Base-by-base conservation (phyloP, 345 rosid genomes). In the Salix udensis region DNA sequence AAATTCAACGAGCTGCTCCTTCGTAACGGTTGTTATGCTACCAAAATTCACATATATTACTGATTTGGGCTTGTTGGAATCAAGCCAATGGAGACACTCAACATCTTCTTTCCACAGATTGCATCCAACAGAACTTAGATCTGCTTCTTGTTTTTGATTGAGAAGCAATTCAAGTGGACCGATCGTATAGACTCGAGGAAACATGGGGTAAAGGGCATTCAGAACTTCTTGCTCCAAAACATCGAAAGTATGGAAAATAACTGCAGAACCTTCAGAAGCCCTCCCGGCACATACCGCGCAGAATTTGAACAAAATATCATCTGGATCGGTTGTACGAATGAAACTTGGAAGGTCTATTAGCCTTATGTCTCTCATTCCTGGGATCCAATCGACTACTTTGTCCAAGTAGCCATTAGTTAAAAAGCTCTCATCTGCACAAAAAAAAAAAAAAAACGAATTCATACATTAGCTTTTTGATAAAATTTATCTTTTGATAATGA, bases 191-290 rank as follows among this genome's bases (percentile, higher is more conserved):
- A 61, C 55, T 9, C 34, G 31, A 15, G 69, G 40, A 28, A 61
- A 73, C 48, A 39, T 62, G 2, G 55, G 1, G 15, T 28, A 15
- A 10, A 62, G 48, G 1, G 31, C 53, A 19, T 12, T 18, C 34
- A 74, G 9, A 12, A 74, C 42, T 12, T 74, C 61, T 7, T 46
- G 42, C 8, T 74, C 76, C 8, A 74, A 50, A 2, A 23, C 76
- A 64, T 74, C 76, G 1, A 74, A 74, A 18, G 76, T 74, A 58
- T 74, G 67, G 58, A 74, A 68, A 30, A 74, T 65, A 1, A 74
- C 0, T 34, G 42, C 76, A 9, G 50, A 10, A 19, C 62, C 76
- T 44, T 46, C 28, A 48, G 21, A 30, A 2, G 42, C 48, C 26
- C 46, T 73, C 16, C 10, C 23, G 16, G 46, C 21, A 8, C 40